A percentile compares a stretch with the other conserved stretches of the same genome.
Conservation (phyloP, 306 rosid genomes). For the Cucurbita ficifolia region DNA sequence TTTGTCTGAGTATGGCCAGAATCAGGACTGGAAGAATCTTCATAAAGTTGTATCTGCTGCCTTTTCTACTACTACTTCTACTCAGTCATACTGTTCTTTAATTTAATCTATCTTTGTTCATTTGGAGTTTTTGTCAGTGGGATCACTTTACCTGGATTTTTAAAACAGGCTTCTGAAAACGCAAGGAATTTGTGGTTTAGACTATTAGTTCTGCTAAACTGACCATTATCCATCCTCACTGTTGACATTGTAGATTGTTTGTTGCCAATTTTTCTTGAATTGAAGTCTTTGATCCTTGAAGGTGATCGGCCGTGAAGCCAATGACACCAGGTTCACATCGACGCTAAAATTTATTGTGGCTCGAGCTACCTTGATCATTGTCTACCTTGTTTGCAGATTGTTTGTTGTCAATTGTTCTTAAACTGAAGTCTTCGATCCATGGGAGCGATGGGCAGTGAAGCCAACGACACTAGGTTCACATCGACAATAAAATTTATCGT, state of each 20-base stretch:
- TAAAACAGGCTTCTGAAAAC: neutral
- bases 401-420: neutral
- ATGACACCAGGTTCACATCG: neutral
- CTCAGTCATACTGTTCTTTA: neutral
- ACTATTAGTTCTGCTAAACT: neutral
- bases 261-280: neutral
- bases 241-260: neutral
- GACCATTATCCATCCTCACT: neutral
- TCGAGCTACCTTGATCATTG: neutral
- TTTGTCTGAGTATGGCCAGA: conserved; percentile 2
- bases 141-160: neutral
- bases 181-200: neutral
- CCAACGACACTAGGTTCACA: neutral
- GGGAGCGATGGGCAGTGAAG: neutral
- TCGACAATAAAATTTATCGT: neutral
- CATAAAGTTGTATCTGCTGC: conserved; percentile 7
- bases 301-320: neutral
- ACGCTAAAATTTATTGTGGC: neutral
- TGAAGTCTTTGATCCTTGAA: neutral
- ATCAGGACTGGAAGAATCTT: conserved; percentile 5
- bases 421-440: neutral
- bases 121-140: neutral
- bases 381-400: neutral
- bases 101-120: neutral
- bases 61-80: neutral